phyloP scores from a whole-genome alignment of 306 rosid species.

The Trifolium dubium region DNA sequence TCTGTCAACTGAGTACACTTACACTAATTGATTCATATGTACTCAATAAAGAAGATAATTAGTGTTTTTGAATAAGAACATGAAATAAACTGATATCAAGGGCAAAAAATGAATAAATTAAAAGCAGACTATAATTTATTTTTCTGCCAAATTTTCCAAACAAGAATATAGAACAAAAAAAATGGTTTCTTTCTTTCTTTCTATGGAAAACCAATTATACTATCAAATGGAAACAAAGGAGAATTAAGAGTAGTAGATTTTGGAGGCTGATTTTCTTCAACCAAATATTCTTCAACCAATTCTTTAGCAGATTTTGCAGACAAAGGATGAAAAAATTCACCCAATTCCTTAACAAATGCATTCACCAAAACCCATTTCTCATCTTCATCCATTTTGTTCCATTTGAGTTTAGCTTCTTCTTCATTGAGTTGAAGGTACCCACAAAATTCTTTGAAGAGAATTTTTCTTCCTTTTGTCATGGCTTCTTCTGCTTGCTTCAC shows the following conservation, averaged over 20 bases:
- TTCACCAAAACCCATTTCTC: constrained; percentile 58
- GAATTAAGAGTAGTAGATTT: constrained; percentile 38
- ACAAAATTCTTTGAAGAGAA: constrained; percentile 69
- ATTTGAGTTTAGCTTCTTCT: constrained; percentile 55
- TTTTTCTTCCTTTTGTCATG: constrained; percentile 67
- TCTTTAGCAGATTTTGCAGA: constrained; percentile 67
- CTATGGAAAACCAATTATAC: constrained; percentile 62
- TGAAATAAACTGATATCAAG: not conserved
- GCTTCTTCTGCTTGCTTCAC: constrained; percentile 62
- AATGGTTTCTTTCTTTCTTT: constrained; percentile 1
- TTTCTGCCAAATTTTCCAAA: constrained; percentile 19
- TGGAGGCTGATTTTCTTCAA: constrained; percentile 43
- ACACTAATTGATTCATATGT: too few relatives aligned
- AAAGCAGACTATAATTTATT: not conserved
- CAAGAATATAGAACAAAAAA: not conserved
- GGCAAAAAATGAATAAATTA: not conserved
- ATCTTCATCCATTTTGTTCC: constrained; percentile 67
- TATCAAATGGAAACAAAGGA: constrained; percentile 48
- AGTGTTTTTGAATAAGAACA: not conserved
- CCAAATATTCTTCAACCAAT: constrained; percentile 74
- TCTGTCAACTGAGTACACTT: too few relatives aligned
- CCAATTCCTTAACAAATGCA: constrained; percentile 68
- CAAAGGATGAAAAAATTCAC: constrained; percentile 74
- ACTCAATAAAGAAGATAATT: too few relatives aligned
- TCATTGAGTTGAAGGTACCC: constrained; percentile 51